Base-by-base conservation (phyloP, 139 green algal genomes). In the Micractinium sp. region DNA sequence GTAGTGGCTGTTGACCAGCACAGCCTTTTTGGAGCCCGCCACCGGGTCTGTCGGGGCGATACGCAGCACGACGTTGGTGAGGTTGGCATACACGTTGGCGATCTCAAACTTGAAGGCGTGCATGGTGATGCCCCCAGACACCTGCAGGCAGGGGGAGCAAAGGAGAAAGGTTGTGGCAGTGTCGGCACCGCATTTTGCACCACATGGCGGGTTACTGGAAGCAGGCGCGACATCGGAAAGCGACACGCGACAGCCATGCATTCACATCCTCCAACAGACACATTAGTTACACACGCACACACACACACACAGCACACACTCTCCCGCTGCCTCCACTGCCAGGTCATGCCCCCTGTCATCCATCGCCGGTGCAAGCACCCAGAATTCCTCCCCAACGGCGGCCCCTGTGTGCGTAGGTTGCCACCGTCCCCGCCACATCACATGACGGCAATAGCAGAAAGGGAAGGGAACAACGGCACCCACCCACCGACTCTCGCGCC, bases 61-160 rank as follows among this genome's bases (percentile, higher is more conserved):
- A 33, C 67, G 56, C 67, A 96, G 47, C 9, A 94, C 88, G 4
- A 97, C 76, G 66, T 95, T 95, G 61, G 89, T 93, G 60, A 97
- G 86, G 78, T 92, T 92, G n/a, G 87, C 75, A 89, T 96, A 97
- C 7, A 90, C 91, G 63, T 97, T 97, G 39, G 93, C 91, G 53
- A 97, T 88, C 27, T 91, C 84, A 73, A 92, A 85, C 22, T 91
- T 85, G 27, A 93, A 85, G 41, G 94, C 94, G 22, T 91, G 76
- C 92, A 95, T 94, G 22, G 88, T 82, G 29, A 92, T 83, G 27
- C 85, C 88, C 18, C 91, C 93, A 12, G 76, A 89, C 0, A 95
- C 91, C 69, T 85, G 85, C 47, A 88, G 22, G 33, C 25, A 15
- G 36, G 82, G 22, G 38, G 33, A 13, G 56, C 13, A 22, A 16